A percentile compares a stretch with the other conserved stretches of the same genome.
These are phyloP conservation scores for Trichoderma asperellum DNA, from an alignment of 2,329 filamentous ascomycete genomes.

Conservation along the genomic window DNA sequence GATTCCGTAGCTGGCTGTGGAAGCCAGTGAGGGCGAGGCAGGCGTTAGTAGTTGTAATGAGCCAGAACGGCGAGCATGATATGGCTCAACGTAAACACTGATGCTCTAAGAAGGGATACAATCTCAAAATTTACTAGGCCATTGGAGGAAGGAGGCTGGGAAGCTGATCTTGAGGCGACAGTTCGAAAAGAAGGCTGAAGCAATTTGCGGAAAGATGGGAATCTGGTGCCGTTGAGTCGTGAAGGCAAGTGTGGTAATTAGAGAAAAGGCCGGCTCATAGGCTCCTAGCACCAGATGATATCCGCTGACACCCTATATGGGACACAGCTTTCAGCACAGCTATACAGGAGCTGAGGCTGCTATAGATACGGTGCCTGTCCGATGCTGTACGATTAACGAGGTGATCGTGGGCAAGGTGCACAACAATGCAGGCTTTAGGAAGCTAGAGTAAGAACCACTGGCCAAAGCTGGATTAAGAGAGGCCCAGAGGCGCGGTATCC, in stretches of 20 bases:
- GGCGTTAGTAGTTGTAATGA: neutral
- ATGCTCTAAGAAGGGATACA: neutral
- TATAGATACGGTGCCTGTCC: neutral
- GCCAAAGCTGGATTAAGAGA: constrained; percentile 23
- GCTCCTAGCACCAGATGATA: neutral
- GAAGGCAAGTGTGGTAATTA: neutral
- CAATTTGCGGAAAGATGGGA: neutral
- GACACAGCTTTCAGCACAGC: neutral
- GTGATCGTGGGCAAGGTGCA: constrained; percentile 13
- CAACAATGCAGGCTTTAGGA: constrained; percentile 19
- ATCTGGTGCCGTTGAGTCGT: neutral
- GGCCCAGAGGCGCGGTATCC: constrained; percentile 10
- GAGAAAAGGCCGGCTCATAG: neutral
- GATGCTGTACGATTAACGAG: constrained; percentile 21
- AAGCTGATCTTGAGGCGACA: neutral
- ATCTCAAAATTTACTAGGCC: neutral
- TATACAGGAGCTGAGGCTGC: neutral
- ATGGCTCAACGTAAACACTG: neutral
- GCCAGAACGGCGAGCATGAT: neutral
- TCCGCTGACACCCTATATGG: neutral
- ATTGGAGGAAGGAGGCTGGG: neutral
- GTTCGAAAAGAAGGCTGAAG: neutral
- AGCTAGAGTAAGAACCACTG: constrained; percentile 19
- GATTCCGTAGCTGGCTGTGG: constrained; percentile 5
- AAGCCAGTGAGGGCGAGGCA: neutral